phyloP scores from a whole-genome alignment of 2,329 filamentous ascomycete genomes.

The Neophaeococcomyces aloes region DNA sequence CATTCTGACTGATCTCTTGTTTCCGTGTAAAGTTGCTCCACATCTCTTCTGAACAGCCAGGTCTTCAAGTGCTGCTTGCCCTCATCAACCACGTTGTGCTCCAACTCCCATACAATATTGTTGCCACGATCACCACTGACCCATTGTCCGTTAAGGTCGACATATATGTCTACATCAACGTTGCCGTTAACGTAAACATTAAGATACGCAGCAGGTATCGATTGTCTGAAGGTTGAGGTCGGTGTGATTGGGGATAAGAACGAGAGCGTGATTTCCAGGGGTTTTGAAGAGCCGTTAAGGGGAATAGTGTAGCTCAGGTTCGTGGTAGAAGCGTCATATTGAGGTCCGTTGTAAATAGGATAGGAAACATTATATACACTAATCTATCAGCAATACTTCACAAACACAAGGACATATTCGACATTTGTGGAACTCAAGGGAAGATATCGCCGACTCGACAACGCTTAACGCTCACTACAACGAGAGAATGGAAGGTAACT shows the following conservation, averaged over 20 bases:
- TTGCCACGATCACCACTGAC: conserved; percentile 64
- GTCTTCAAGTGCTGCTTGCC: conserved; percentile 30
- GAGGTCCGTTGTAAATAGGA: conserved; percentile 49
- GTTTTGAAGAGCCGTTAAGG: conserved; percentile 24
- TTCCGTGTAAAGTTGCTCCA: conserved; percentile 62
- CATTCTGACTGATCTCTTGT: conserved; percentile 66
- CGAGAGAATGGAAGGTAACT: conserved; percentile 35
- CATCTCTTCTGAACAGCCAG: conserved; percentile 34
- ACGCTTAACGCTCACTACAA: too few species aligned
- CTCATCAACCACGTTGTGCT: conserved; percentile 33
- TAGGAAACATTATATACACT: conserved; percentile 46
- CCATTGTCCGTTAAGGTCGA: conserved; percentile 68
- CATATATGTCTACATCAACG: conserved; percentile 53
- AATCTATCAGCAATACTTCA: conserved; percentile 15
- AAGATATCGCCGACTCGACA: too few species aligned
- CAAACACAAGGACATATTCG: conserved; percentile 22
- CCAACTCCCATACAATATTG: conserved; percentile 59
- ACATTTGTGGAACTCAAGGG: too few species aligned
- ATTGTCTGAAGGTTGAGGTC: conserved; percentile 67
- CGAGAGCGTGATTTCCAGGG: conserved; percentile 47
- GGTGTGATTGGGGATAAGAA: conserved; percentile 70
- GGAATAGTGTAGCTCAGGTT: conserved; percentile 53
- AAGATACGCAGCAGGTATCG: conserved; percentile 72
- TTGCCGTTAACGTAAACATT: conserved; percentile 58
- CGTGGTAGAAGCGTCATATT: conserved; percentile 60